Percentiles rank a stretch among this genome's conserved stretches.
Evolutionary conservation across 345 rosid species (phyloP).

Genomic region (Euclidium syriacum): DNA sequence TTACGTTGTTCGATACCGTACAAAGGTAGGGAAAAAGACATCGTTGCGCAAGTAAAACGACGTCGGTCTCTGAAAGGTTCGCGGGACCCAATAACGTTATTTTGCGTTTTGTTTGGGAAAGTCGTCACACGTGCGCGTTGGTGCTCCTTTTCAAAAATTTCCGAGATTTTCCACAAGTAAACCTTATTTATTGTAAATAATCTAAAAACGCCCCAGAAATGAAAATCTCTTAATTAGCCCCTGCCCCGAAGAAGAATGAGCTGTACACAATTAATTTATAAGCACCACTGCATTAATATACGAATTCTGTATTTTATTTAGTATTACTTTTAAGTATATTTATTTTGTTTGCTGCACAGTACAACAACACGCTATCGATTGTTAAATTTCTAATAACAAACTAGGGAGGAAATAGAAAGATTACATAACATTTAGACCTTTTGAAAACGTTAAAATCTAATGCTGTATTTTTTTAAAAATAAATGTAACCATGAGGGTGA

Average conservation of each 20-base stretch:
- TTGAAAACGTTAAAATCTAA: conserved; percentile 16
- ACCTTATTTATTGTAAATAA: neutral
- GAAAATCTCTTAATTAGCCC: neutral
- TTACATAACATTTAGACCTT: conserved; percentile 9
- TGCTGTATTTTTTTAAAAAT: neutral
- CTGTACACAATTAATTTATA: neutral
- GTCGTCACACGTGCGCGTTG: conserved; percentile 31
- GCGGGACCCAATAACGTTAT: conserved; percentile 26
- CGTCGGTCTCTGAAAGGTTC: conserved; percentile 16
- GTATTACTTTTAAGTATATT: neutral
- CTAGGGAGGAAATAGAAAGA: neutral
- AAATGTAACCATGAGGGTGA: neutral
- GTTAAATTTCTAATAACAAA: neutral
- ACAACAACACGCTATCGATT: neutral
- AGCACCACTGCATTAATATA: neutral
- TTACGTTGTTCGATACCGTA: conserved; percentile 17
- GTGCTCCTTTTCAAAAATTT: conserved; percentile 28
- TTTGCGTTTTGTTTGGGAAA: conserved; percentile 25
- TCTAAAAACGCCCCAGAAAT: neutral
- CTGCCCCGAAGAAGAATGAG: neutral
- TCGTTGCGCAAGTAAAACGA: conserved; percentile 30
- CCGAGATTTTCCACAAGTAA: conserved; percentile 12
- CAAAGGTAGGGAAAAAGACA: conserved; percentile 16
- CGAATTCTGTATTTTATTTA: neutral
- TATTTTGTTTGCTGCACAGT: neutral